Base-by-base conservation (phyloP, 805 yeast species). In the Cyberlindnera lachancei region DNA sequence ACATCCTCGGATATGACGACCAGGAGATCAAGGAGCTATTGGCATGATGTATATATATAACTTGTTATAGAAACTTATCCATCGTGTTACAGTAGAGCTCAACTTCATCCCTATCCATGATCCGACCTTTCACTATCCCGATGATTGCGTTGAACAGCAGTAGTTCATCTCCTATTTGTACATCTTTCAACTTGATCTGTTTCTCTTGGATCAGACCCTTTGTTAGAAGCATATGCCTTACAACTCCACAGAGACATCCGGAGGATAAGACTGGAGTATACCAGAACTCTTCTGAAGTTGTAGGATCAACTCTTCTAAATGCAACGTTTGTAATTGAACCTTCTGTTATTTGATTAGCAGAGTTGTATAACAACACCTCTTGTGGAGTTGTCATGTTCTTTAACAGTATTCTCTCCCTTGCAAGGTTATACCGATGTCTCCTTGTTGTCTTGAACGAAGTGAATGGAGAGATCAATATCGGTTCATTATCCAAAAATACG, bases 171-270 rank as follows among this genome's bases (percentile, higher is more conserved):
- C 94, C 95, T n/a, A 56, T 53, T 20, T 52, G 46, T 4, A 90
- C 45, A n/a, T 69, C 70, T 10, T 59, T 53, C 15, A 64, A 48
- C 2, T 50, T 45, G 5, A 83, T 52, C 2, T 64, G 65, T 17
- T 65, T 72, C 50, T 81, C 90, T 27, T 60, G 58, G 3, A 84
- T 56, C 19, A 63, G 48, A 3, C 71, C 68, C 29, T 75, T 71
- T 11, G 61, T 53, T 9, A 86, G 49, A 29, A 90, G 56, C 53
- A 68, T 70, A 41, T 75, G 75, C 44, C 97, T 66, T 46, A 75
- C 73, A 0, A 81, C 86, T 9, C 97, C 96, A 56, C 86, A 78
- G 29, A 90, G 63, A 51, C 95, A 85, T 0, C 97, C 97, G 11
- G 75, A 60, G 2, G 75, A 61, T 19, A 87, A 60, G n/a, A 66